Evolutionary conservation across 345 rosid species (phyloP).

Genomic region (Populus tremula): DNA sequence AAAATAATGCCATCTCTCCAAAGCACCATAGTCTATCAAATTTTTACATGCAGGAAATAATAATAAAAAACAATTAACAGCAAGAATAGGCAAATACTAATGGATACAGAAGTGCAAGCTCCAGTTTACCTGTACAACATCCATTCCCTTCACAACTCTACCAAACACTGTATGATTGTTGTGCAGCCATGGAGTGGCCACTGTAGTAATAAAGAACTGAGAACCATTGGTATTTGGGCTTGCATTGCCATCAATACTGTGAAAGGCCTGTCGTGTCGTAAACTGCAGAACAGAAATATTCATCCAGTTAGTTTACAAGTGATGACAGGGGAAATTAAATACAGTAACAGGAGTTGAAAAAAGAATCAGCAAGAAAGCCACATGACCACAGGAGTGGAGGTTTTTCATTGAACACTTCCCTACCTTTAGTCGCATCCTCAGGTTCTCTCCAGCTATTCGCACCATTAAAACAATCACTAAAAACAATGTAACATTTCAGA

Average conservation of each 20-base stretch:
- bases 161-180: conserved; percentile 97
- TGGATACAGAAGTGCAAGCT: background rate
- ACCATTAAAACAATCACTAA: conserved; percentile 8
- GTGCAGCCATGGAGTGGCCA: conserved; percentile 98
- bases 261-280: conserved; percentile 92
- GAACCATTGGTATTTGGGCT: conserved; percentile 91
- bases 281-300: conserved; percentile 45
- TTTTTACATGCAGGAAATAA: background rate
- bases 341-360: background rate
- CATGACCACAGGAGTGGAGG: conserved; percentile 45
- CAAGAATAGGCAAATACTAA: background rate
- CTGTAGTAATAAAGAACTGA: conserved; percentile 91
- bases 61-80: background rate
- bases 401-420: conserved; percentile 93
- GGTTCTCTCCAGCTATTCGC: conserved; percentile 78
- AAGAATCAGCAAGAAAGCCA: background rate
- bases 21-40: background rate
- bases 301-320: conserved; percentile 3
- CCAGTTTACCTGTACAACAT: conserved; percentile 81
- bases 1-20: background rate
- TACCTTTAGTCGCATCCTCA: conserved; percentile 91
- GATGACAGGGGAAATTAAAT: background rate
- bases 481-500: background rate
- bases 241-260: conserved; percentile 93
- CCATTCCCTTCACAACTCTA: conserved; percentile 91